Base-by-base conservation (phyloP, 768 basidiomycete genomes). In the Boletus tomentosulus region DNA sequence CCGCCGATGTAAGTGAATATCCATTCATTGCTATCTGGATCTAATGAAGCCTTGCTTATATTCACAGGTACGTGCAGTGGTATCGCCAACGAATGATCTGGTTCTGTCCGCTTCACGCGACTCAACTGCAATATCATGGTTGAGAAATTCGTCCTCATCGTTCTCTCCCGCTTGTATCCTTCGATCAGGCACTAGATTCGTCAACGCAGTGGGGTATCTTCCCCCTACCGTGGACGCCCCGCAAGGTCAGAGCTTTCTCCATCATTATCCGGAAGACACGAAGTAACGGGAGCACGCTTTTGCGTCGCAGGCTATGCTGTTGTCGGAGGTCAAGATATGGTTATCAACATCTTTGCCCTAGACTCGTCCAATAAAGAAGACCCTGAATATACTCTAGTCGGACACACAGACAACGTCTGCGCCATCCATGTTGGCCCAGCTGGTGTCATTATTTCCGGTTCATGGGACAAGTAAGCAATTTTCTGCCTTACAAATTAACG, bases 71-170 rank as follows among this genome's bases (percentile, higher is more conserved):
- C 87, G 92, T 65, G 87, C 84, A 34, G 76, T 98, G 57, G 81
- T 74, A 50, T 84, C 90, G 42, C 90, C 92, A 34, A 82, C 83
- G 28, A 76, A 89, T 69, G 76, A 84, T 61, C 78, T 92, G 57
- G 75, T 98, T 58, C 78, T 98, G 57, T 97, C 94, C 22, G 89
- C 88, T 56, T 97, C 95, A 44, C 84, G 95, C 66, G 95, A 98
- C 78, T 77, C 89, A 15, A 91, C 92, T 39, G 89, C 92, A 59
- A 91, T 95, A 67, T 77, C 85, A 30, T 98, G 95, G 96, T 75
- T 78, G 51, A 79, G 82, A 67, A 62, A 76, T 37, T 69, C 79
- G 41, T 60, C 74, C 53, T 68, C 73, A 41, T 70, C 75, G 8
- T 91, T 92, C 66, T 66, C 72, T 6, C 79, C 79, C n/a, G 71